A percentile compares a stretch with the other conserved stretches of the same genome.
Conservation (phyloP, 192 early-diverging fungal species). For the Podila clonocystis region DNA sequence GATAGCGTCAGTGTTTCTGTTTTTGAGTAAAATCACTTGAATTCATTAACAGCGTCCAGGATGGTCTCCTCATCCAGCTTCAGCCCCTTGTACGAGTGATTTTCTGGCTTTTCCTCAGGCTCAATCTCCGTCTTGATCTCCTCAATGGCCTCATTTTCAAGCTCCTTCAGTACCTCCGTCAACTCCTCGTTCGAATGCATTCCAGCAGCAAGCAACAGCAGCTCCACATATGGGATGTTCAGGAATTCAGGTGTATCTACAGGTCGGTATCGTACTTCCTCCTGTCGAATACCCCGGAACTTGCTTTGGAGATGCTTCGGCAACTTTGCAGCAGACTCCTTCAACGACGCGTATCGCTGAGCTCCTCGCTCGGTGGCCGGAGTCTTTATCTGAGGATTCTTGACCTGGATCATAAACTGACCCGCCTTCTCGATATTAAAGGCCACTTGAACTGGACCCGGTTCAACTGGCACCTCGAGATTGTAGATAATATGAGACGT, state of each 20-base stretch:
- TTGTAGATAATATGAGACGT: slow-evolving; percentile 14
- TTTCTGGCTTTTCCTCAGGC: neutral
- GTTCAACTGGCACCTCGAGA: slow-evolving; percentile 17
- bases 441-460: slow-evolving; percentile 5
- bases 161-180: neutral
- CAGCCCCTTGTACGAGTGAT: slow-evolving; percentile 13
- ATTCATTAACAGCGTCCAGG: slow-evolving; percentile 8
- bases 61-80: slow-evolving; percentile 5
- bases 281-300: slow-evolving; percentile 17
- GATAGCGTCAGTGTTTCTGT: no score
- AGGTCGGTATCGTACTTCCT: slow-evolving; percentile 14
- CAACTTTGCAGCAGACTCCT: slow-evolving; percentile 6
- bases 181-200: slow-evolving; percentile 16
- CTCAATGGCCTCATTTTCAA: slow-evolving; percentile 15
- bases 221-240: slow-evolving; percentile 5
- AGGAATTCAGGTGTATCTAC: slow-evolving; percentile 17
- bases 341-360: slow-evolving; percentile 16
- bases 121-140: neutral
- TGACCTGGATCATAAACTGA: slow-evolving; percentile 21
- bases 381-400: slow-evolving; percentile 25
- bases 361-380: slow-evolving; percentile 10
- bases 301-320: slow-evolving; percentile 25
- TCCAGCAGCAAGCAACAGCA: slow-evolving; percentile 11
- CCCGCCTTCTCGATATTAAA: slow-evolving; percentile 16
- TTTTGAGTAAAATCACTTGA: slow-evolving; percentile 6